These are phyloP conservation scores for Ophidiomyces ophidiicola DNA, from an alignment of 2,329 filamentous ascomycete species.

Conservation along the genomic window DNA sequence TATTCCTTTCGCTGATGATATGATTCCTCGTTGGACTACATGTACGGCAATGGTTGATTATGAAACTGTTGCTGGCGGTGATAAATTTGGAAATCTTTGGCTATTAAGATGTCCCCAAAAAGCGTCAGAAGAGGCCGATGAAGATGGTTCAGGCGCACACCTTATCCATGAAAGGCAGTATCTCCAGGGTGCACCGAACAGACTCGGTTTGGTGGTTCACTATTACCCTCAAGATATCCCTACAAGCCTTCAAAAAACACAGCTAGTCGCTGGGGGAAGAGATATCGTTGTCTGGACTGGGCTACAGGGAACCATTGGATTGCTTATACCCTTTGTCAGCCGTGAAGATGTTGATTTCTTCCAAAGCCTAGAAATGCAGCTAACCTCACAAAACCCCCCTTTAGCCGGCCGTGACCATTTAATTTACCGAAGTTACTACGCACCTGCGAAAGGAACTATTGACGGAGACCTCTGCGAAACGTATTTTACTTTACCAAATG, in stretches of 20 bases:
- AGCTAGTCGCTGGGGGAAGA: constrained; percentile 78
- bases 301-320: constrained; percentile 84
- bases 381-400: constrained; percentile 75
- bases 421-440: constrained; percentile 91
- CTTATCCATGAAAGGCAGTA: constrained; percentile 84
- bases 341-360: constrained; percentile 97
- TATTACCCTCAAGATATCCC: constrained; percentile 88
- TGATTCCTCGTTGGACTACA: constrained; percentile 78
- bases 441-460: constrained; percentile 89
- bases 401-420: constrained; percentile 87
- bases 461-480: constrained; percentile 94
- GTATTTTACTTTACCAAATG: constrained; percentile 68
- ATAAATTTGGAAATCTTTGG: constrained; percentile 97
- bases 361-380: constrained; percentile 78
- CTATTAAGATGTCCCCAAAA: constrained; percentile 78
- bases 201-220: constrained; percentile 73
- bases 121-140: constrained; percentile 78
- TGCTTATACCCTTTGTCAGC: constrained; percentile 79
- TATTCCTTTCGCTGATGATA: constrained; percentile 88
- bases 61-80: constrained; percentile 83
- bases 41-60: constrained; percentile 93
- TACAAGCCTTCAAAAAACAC: constrained; percentile 77
- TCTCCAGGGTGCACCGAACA: constrained; percentile 75
- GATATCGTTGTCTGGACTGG: constrained; percentile 90
- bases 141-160: constrained; percentile 79